Evolutionary conservation across 495 filamentous ascomycete genomes (phyloP).

Genomic region (Trichoderma gamsii): DNA sequence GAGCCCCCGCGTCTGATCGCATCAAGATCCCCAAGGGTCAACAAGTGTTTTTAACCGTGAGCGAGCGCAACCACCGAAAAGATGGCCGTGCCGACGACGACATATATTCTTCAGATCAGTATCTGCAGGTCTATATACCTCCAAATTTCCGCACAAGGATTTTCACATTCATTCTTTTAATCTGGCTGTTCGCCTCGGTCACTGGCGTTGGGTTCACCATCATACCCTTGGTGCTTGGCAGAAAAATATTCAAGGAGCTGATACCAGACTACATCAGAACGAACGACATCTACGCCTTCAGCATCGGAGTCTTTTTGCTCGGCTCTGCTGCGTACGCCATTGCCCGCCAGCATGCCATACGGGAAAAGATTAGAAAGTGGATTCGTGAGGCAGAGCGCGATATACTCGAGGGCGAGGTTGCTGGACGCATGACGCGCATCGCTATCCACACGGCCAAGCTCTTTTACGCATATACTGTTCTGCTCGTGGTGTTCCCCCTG

Average conservation of each 20-base stretch:
- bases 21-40: constrained; percentile 84
- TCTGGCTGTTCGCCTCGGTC: constrained; percentile 92
- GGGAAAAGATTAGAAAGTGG: constrained; percentile 32
- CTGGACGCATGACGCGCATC: not conserved
- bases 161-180: constrained; percentile 75
- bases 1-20: constrained; percentile 85
- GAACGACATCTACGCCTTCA: constrained; percentile 96
- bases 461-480: constrained; percentile 63
- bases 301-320: constrained; percentile 74
- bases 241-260: constrained; percentile 61
- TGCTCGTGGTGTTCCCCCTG: constrained; percentile 71
- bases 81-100: constrained; percentile 57
- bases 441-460: constrained; percentile 37
- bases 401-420: constrained; percentile 10
- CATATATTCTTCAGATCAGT: constrained; percentile 64
- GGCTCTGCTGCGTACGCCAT: constrained; percentile 56
- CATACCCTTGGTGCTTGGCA: constrained; percentile 76
- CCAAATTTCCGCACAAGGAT: constrained; percentile 76
- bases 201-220: constrained; percentile 87
- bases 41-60: constrained; percentile 74
- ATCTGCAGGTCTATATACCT: constrained; percentile 82
- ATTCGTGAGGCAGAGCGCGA: constrained; percentile 29
- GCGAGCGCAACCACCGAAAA: constrained; percentile 58
- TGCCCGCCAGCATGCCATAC: constrained; percentile 45
- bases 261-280: constrained; percentile 62